Evolutionary conservation across 2,329 filamentous ascomycete species (phyloP).

Genomic region (Balansia obtecta): DNA sequence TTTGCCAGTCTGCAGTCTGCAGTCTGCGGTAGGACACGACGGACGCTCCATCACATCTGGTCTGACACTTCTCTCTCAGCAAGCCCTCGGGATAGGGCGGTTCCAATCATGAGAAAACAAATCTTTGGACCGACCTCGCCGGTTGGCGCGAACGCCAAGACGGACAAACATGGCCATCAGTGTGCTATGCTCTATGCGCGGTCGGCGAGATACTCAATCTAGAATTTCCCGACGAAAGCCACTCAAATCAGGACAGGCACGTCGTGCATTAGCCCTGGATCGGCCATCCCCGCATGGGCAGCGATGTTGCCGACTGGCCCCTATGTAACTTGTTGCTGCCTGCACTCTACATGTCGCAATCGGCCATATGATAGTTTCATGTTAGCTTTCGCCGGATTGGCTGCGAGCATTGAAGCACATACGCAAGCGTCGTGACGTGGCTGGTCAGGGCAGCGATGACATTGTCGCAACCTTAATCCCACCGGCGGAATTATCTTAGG

Average conservation of each 20-base stretch:
- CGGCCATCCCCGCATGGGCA: neutral
- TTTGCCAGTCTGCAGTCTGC: too few relatives aligned
- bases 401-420: neutral
- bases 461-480: neutral
- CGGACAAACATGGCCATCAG: too few relatives aligned
- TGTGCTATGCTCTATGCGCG: neutral
- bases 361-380: neutral
- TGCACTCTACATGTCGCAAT: too few relatives aligned
- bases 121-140: too few relatives aligned
- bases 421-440: neutral
- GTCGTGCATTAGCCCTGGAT: constrained; percentile 5
- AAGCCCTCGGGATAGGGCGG: too few relatives aligned
- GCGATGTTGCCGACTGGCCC: neutral
- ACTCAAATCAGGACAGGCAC: constrained; percentile 4
- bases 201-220: neutral
- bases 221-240: neutral
- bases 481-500: neutral
- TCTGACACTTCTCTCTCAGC: too few relatives aligned
- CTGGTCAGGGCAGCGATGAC: neutral
- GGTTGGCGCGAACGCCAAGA: too few relatives aligned
- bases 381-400: neutral
- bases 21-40: too few relatives aligned
- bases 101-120: too few relatives aligned
- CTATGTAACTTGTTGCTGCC: neutral
- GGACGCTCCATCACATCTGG: too few relatives aligned